Percentiles rank a stretch among this genome's conserved stretches.
Evolutionary conservation across 768 basidiomycete species (phyloP).

Genomic region (Phylloporus arenicola): DNA sequence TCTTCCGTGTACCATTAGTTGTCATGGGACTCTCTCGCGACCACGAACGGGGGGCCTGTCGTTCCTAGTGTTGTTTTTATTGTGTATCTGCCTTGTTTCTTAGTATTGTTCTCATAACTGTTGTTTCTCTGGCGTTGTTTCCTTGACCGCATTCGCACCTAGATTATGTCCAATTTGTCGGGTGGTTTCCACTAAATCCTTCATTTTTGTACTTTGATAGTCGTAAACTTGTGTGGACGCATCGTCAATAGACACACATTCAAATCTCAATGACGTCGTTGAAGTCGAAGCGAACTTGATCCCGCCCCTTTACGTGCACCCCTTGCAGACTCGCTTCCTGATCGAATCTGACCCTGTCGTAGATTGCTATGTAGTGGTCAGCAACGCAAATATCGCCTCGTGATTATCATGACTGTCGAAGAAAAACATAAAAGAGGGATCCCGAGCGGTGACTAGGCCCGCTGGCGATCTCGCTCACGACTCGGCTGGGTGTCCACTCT

Average conservation of each 20-base stretch:
- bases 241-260: neutral
- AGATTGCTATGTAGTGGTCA: neutral
- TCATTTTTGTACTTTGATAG: neutral
- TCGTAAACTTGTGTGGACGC: neutral
- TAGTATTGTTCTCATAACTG: neutral
- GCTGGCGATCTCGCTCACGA: conserved; percentile 39
- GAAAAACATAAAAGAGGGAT: conserved; percentile 5
- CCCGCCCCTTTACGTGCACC: too few species aligned
- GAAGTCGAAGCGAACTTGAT: too few species aligned
- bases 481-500: conserved; percentile 71
- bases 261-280: neutral
- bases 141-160: neutral
- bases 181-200: neutral
- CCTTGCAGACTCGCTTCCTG: neutral
- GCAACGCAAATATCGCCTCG: neutral
- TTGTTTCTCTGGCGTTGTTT: neutral
- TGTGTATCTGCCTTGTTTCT: conserved; percentile 19
- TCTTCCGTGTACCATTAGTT: neutral
- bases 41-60: conserved; percentile 15
- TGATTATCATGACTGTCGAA: neutral
- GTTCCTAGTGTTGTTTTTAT: conserved; percentile 20
- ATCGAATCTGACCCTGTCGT: neutral
- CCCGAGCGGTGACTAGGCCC: conserved; percentile 11
- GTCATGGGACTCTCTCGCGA: conserved; percentile 8
- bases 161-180: neutral